A percentile compares a stretch with the other conserved stretches of the same genome.
These are phyloP conservation scores for Candida lessepsii DNA, from an alignment of 805 yeast genomes.

Conservation along the genomic window DNA sequence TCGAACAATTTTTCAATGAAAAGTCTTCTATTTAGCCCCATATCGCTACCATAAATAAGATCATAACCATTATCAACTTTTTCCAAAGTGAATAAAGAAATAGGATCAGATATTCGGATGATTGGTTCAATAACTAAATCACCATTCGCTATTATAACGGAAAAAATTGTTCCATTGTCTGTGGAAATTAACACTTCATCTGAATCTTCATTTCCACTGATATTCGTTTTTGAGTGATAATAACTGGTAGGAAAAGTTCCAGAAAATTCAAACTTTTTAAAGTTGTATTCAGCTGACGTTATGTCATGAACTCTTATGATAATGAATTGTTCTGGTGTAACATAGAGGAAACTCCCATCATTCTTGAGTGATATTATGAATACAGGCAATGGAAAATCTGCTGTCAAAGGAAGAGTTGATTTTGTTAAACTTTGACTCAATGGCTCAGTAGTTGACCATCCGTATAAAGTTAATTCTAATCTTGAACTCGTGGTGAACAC, in stretches of 20 bases:
- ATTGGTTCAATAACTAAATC: slow-evolving; percentile 26
- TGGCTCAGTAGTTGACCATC: slow-evolving; percentile 40
- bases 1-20: slow-evolving; percentile 25
- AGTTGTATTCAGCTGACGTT: slow-evolving; percentile 45
- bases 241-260: slow-evolving; percentile 42
- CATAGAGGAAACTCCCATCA: slow-evolving; percentile 38
- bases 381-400: slow-evolving; percentile 41
- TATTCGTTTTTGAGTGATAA: slow-evolving; percentile 25
- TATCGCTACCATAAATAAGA: slow-evolving; percentile 41
- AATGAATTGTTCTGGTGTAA: slow-evolving; percentile 31
- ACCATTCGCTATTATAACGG: slow-evolving; percentile 23
- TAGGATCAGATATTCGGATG: slow-evolving; percentile 33
- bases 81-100: slow-evolving; percentile 34
- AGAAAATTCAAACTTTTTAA: slow-evolving; percentile 20
- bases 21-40: slow-evolving; percentile 38
- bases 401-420: slow-evolving; percentile 40
- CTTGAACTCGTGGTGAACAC: slow-evolving; percentile 38
- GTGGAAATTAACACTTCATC: slow-evolving; percentile 36
- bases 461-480: slow-evolving; percentile 35
- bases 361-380: slow-evolving; percentile 40
- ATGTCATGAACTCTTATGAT: slow-evolving; percentile 44
- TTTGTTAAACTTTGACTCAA: slow-evolving; percentile 30
- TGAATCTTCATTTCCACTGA: slow-evolving; percentile 12
- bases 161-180: slow-evolving; percentile 34
- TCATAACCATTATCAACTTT: slow-evolving; percentile 18